phyloP scores from a whole-genome alignment of 768 basidiomycete species.

The Chalciporus piperatus region DNA sequence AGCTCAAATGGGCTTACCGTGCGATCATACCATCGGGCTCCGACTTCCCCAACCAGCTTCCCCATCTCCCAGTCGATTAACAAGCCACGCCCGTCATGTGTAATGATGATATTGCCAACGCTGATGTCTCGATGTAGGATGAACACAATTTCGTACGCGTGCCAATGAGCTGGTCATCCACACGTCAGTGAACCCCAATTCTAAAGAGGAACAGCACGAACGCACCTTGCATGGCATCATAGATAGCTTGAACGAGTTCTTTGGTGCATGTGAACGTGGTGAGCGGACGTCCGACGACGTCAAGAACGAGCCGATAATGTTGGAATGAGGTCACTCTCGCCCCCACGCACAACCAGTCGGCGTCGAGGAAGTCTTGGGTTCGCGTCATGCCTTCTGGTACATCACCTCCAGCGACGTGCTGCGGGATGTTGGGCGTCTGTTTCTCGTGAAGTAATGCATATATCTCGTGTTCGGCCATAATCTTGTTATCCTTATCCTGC shows the following conservation, averaged over 20 bases:
- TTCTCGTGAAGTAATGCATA: not conserved
- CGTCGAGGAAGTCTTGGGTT: not conserved
- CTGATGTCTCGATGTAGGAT: slow-evolving; percentile 28
- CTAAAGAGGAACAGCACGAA: not conserved
- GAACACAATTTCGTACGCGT: not conserved
- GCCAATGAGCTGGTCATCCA: not conserved
- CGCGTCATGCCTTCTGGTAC: not conserved
- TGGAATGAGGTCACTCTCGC: not conserved
- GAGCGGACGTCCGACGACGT: slow-evolving; percentile 3
- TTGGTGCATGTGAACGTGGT: not conserved
- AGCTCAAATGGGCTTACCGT: too few species aligned
- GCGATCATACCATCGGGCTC: too few species aligned
- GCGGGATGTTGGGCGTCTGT: slow-evolving; percentile 1
- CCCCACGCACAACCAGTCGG: not conserved
- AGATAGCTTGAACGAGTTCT: slow-evolving; percentile 5
- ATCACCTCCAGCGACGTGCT: not conserved
- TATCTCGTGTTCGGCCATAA: not conserved
- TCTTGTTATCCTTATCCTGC: not conserved
- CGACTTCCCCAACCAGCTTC: too few species aligned
- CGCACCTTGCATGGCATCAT: slow-evolving; percentile 5
- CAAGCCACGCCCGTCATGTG: slow-evolving; percentile 6
- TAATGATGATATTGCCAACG: slow-evolving; percentile 18
- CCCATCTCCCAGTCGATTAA: slow-evolving; percentile 27
- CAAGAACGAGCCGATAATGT: slow-evolving; percentile 4
- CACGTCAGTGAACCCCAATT: too few species aligned